Percentiles rank a stretch among this genome's conserved stretches.
phyloP scores from a whole-genome alignment of 148 eudicot genomes.

The Selenicereus undatus region DNA sequence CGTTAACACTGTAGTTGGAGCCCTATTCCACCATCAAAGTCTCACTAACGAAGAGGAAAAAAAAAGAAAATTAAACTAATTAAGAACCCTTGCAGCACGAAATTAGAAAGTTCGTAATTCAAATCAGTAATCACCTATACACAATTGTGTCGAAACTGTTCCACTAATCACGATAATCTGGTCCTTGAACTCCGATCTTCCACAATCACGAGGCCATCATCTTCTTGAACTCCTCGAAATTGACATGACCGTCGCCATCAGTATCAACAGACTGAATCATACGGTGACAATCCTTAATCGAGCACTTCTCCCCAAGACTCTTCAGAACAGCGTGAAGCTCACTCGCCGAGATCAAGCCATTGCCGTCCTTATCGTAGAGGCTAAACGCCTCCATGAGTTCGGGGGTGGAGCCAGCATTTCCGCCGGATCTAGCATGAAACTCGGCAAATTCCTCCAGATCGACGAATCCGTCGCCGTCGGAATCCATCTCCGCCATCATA shows the following conservation, averaged over 20 bases:
- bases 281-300: conserved; percentile 45
- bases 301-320: conserved; percentile 57
- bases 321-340: conserved; percentile 60
- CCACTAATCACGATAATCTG: neutral
- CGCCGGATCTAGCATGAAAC: conserved; percentile 45
- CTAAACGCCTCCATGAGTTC: conserved; percentile 67
- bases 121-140: conserved; percentile 13
- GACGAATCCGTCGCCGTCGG: conserved; percentile 73
- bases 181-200: neutral
- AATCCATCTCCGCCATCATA: conserved; percentile 74
- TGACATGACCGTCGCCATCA: conserved; percentile 75
- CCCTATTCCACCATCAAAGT: neutral
- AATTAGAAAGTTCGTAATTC: neutral
- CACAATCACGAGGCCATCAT: conserved; percentile 53
- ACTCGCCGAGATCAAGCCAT: conserved; percentile 60
- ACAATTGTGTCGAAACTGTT: neutral
- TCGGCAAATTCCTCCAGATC: conserved; percentile 62
- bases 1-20: neutral
- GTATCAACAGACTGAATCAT: conserved; percentile 66
- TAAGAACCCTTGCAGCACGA: neutral
- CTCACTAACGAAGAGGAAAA: neutral
- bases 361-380: conserved; percentile 58
- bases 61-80: neutral
- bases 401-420: conserved; percentile 21
- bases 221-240: conserved; percentile 82